Conservation (phyloP, 2,329 filamentous ascomycete species). For the Penicillium nordicum region DNA sequence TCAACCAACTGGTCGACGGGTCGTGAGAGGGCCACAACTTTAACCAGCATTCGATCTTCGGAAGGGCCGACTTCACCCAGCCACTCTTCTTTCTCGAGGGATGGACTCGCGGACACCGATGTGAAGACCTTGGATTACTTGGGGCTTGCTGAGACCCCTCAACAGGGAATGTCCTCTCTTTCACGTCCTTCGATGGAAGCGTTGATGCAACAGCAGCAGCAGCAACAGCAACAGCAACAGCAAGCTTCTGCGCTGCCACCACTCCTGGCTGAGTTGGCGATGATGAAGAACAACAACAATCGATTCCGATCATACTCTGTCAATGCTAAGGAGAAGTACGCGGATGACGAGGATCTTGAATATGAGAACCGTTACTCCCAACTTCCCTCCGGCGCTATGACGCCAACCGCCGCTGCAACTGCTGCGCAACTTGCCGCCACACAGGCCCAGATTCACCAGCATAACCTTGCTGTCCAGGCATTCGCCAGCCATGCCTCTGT, state of each 20-base stretch:
- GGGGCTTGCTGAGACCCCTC: conserved; percentile 88
- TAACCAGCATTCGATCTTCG: conserved; percentile 82
- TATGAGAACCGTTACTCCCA: conserved; percentile 60
- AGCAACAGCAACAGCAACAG: conserved; percentile 35
- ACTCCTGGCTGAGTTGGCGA: conserved; percentile 70
- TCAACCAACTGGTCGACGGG: conserved; percentile 77
- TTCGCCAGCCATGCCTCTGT: conserved; percentile 80
- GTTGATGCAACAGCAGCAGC: conserved; percentile 48
- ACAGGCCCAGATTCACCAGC: conserved; percentile 72
- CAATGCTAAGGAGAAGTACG: conserved; percentile 97
- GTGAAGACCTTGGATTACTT: conserved; percentile 94
- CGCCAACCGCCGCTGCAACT: conserved; percentile 55
- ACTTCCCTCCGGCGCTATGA: conserved; percentile 58
- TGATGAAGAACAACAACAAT: conserved; percentile 77
- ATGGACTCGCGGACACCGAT: conserved; percentile 80
- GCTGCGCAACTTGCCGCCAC: conserved; percentile 59
- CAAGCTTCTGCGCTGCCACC: conserved; percentile 51
- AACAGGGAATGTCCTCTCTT: conserved; percentile 70
- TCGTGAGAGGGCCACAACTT: conserved; percentile 79
- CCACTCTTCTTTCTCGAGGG: conserved; percentile 79
- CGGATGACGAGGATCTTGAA: conserved; percentile 79
- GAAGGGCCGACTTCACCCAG: conserved; percentile 86
- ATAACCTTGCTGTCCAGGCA: conserved; percentile 90
- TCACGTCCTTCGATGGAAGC: conserved; percentile 58
- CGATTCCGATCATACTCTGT: conserved; percentile 97